phyloP scores from a whole-genome alignment of 2,329 filamentous ascomycete genomes.

The Dothistroma pini region DNA sequence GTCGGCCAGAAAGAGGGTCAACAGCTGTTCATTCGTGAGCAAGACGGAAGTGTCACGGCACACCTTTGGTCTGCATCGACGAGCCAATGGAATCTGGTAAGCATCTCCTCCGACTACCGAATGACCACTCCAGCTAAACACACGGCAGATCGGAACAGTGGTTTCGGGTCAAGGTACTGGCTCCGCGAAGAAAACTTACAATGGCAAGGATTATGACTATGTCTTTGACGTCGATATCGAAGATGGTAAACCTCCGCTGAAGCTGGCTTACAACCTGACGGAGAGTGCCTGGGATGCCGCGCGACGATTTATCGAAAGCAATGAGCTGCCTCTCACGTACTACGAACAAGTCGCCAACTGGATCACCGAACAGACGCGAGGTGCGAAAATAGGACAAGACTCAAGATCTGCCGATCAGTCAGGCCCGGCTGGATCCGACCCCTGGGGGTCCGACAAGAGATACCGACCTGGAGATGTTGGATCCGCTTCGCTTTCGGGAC shows the following conservation, averaged over 20 bases:
- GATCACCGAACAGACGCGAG: slow-evolving; percentile 84
- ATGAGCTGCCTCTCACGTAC: slow-evolving; percentile 82
- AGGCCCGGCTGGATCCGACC: slow-evolving; percentile 58
- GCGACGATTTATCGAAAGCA: slow-evolving; percentile 83
- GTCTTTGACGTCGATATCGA: slow-evolving; percentile 97
- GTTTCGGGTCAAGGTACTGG: slow-evolving; percentile 82
- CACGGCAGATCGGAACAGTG: slow-evolving; percentile 76
- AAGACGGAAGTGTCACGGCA: slow-evolving; percentile 76
- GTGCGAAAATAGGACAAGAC: slow-evolving; percentile 66
- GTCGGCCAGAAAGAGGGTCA: slow-evolving; percentile 95
- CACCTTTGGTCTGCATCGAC: slow-evolving; percentile 72
- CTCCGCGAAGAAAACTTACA: slow-evolving; percentile 64
- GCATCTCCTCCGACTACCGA: neutral
- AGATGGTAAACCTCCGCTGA: slow-evolving; percentile 86
- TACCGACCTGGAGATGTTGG: slow-evolving; percentile 69
- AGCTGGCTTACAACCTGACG: slow-evolving; percentile 88
- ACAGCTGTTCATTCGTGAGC: slow-evolving; percentile 83
- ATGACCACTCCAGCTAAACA: slow-evolving; percentile 10
- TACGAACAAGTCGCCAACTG: slow-evolving; percentile 91
- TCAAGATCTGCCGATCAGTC: slow-evolving; percentile 40
- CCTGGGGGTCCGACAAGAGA: slow-evolving; percentile 72
- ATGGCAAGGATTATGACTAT: slow-evolving; percentile 88
- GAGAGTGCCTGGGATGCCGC: slow-evolving; percentile 92
- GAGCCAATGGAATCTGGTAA: slow-evolving; percentile 34
- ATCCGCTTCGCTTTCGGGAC: slow-evolving; percentile 31